A percentile compares a stretch with the other conserved stretches of the same genome.
Conservation (phyloP, 768 basidiomycete species). For the Tephrocybe sp. region DNA sequence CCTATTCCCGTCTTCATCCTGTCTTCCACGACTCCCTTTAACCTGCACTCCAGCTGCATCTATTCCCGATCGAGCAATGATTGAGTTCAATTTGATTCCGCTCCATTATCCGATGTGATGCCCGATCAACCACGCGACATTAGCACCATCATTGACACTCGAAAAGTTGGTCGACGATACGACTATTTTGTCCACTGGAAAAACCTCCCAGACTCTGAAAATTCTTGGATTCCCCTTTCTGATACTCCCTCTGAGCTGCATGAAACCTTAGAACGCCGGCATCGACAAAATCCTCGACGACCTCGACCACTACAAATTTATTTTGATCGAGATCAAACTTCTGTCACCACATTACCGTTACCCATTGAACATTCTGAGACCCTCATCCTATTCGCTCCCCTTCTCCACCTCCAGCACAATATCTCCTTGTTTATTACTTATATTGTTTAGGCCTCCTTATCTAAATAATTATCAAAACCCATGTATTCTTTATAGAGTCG, state of each 20-base stretch:
- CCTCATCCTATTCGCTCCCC: slow-evolving; percentile 3
- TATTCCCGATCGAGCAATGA: no score
- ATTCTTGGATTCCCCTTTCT: slow-evolving; percentile 13
- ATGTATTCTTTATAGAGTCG: no score
- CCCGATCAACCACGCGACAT: slow-evolving; percentile 1
- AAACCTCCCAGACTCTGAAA: slow-evolving; percentile 6
- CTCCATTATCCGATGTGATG: neutral
- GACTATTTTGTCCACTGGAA: slow-evolving; percentile 7
- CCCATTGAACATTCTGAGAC: neutral
- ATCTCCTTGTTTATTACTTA: no score
- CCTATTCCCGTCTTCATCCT: slow-evolving; percentile 2
- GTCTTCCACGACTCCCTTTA: slow-evolving; percentile 3
- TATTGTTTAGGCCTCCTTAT: no score
- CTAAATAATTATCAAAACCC: no score
- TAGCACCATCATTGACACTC: neutral
- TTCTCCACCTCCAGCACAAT: slow-evolving; percentile 11
- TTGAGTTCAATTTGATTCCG: no score
- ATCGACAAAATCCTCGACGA: neutral
- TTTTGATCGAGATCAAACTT: neutral
- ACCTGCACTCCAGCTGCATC: neutral
- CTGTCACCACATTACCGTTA: neutral
- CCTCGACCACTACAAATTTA: slow-evolving; percentile 4
- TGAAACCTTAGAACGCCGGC: slow-evolving; percentile 4
- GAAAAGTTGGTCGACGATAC: slow-evolving; percentile 5
- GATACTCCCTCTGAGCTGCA: slow-evolving; percentile 6